Evolutionary conservation across 495 filamentous ascomycete species (phyloP), one percentile per base, ranked within the genome.

Genomic region (Usnea hakonensis): DNA sequence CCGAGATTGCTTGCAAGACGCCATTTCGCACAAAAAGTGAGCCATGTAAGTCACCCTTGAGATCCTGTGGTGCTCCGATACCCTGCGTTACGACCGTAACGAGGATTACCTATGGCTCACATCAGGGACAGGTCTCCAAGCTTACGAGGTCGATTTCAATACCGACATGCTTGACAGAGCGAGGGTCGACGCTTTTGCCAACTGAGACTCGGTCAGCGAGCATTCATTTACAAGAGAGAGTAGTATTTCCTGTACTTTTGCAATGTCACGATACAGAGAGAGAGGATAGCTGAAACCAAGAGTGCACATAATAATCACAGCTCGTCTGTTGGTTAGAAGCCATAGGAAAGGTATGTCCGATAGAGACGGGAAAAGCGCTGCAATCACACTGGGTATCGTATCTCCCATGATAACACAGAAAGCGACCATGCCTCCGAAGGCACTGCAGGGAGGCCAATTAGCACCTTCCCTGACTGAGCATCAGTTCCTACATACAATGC

Each of bases 401-500:
- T 98, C 94, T 28, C 94, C 94, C 30, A 98, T 87, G 72, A 98
- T 97, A 61, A 98, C 90, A 60, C 92, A 94, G 75, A 96, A 98
- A 26, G 95, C 95, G 44, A 97, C 82, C 95, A 97, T 97, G 55
- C 95, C 94, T 48, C 94, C 95, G 74, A 97, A 98, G 53, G 95
- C 94, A 80, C 79, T 82, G 60, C 17, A 19, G 28, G 16, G 40
- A 50, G 33, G 26, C 30, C 8, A 35, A 16, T 68, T 61, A 69
- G 65, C 28, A 46, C 32, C 30, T 30, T 23, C n/a, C 26, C 36
- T 30, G 26, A 11, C 41, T 14, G 35, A 55, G 38, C 26, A 14
- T 50, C 30, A 46, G 26, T 21, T 30, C 3, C 2, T 55, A 67
- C 80, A 72, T 64, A 82, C 79, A 98, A 98, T 40, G 89, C 89